Percentiles rank a stretch among this genome's conserved stretches.
Conservation (phyloP, 2,329 filamentous ascomycete species). For the Penicillium sp. region DNA sequence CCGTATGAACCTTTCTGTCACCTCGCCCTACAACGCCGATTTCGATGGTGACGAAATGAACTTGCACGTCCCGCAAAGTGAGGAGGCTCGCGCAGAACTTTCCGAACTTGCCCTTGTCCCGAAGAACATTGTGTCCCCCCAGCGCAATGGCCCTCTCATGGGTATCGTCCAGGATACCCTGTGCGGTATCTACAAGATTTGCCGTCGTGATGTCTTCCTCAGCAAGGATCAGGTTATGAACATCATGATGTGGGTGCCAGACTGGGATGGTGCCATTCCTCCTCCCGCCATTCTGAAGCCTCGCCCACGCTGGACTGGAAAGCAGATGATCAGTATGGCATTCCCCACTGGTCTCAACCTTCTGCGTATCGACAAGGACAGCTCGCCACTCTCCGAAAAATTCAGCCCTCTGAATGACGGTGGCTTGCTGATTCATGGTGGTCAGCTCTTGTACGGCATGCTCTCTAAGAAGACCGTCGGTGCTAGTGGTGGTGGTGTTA, state of each 20-base stretch:
- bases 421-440: conserved; percentile 76
- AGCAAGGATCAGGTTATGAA: conserved; percentile 93
- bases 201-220: conserved; percentile 84
- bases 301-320: conserved; percentile 90
- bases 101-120: conserved; percentile 96
- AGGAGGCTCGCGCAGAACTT: conserved; percentile 93
- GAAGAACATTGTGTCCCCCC: conserved; percentile 94
- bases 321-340: conserved; percentile 92
- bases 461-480: conserved; percentile 92
- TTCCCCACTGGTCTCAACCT: conserved; percentile 82
- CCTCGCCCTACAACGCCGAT: conserved; percentile 98
- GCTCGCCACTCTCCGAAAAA: conserved; percentile 50
- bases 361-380: conserved; percentile 61
- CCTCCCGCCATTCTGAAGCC: conserved; percentile 92
- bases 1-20: conserved; percentile 93
- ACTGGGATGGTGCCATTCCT: conserved; percentile 94
- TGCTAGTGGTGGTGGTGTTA: conserved; percentile 81
- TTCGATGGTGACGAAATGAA: conserved; percentile 99
- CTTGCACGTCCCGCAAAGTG: conserved; percentile 94
- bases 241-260: conserved; percentile 92
- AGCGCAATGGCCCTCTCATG: conserved; percentile 96
- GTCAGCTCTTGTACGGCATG: conserved; percentile 84
- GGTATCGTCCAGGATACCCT: conserved; percentile 98
- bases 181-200: conserved; percentile 95
- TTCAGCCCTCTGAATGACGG: conserved; percentile 66